Conservation (phyloP, 371 early-diverging fungal genomes). For the Dichotomocladium elegans region DNA sequence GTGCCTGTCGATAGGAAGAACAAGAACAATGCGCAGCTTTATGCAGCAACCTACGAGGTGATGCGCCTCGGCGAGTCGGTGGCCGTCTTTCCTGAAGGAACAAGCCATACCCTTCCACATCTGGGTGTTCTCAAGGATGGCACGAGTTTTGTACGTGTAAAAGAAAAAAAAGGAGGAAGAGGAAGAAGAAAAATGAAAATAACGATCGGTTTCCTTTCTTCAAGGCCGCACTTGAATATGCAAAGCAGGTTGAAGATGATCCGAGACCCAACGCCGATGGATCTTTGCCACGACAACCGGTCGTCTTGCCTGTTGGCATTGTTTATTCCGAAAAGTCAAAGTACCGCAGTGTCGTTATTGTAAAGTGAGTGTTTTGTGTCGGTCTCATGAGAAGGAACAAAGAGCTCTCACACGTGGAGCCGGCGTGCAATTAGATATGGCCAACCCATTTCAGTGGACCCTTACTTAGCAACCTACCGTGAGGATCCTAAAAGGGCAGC, state of each 20-base stretch:
- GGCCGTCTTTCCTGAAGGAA: constrained; percentile 59
- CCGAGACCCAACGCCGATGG: constrained; percentile 25
- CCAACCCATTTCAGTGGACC: constrained; percentile 44
- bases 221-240: constrained; percentile 50
- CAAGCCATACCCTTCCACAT: constrained; percentile 45
- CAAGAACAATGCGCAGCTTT: constrained; percentile 47
- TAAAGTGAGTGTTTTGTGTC: constrained; percentile 30
- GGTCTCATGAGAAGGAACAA: not conserved
- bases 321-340: constrained; percentile 55
- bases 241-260: constrained; percentile 26
- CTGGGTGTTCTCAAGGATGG: constrained; percentile 46
- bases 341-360: constrained; percentile 50
- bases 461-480: constrained; percentile 35
- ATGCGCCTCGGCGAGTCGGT: constrained; percentile 47
- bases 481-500: constrained; percentile 44
- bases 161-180: not conserved
- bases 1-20: constrained; percentile 56
- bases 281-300: constrained; percentile 14
- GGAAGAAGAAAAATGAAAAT: not conserved
- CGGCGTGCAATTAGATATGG: constrained; percentile 32
- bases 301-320: constrained; percentile 52
- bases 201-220: not conserved
- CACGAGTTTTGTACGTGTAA: constrained; percentile 38
- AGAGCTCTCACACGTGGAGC: not conserved
- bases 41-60: constrained; percentile 46